A percentile compares a stretch with the other conserved stretches of the same genome.
Evolutionary conservation across 2,329 filamentous ascomycete genomes (phyloP).

Genomic region (Phaeosphaeria sp.): DNA sequence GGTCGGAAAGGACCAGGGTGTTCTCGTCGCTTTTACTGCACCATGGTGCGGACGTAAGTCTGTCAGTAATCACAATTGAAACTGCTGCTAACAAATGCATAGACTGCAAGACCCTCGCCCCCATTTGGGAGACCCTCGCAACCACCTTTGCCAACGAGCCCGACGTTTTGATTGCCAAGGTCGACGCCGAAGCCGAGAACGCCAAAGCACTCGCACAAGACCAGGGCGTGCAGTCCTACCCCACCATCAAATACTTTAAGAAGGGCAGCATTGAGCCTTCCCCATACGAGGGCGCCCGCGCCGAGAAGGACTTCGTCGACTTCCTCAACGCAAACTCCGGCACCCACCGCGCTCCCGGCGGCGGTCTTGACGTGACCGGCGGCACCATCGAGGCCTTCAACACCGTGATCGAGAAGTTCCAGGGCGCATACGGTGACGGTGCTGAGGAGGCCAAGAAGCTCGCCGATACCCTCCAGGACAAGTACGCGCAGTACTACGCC

Average conservation of each 20-base stretch:
- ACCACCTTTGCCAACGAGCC: constrained; percentile 79
- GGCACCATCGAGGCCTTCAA: constrained; percentile 86
- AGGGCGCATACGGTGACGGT: constrained; percentile 67
- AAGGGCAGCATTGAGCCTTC: constrained; percentile 77
- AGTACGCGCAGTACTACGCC: constrained; percentile 93
- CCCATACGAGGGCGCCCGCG: constrained; percentile 77
- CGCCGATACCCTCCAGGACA: constrained; percentile 71
- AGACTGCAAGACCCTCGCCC: constrained; percentile 98
- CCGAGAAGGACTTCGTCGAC: constrained; percentile 75
- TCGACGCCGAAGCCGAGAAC: constrained; percentile 89
- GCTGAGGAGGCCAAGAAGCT: constrained; percentile 75
- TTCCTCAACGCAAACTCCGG: constrained; percentile 91
- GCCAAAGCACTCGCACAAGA: constrained; percentile 78
- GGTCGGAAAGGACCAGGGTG: constrained; percentile 85
- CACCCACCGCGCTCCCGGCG: constrained; percentile 82
- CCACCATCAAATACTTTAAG: constrained; percentile 97
- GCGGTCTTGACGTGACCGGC: constrained; percentile 77
- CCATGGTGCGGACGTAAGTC: constrained; percentile 97
- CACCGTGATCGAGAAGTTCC: constrained; percentile 74
- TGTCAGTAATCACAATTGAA: constrained; percentile 3
- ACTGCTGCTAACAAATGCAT: constrained; percentile 19
- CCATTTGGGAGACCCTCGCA: constrained; percentile 87
- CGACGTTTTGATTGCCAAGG: constrained; percentile 87
- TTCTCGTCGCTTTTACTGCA: constrained; percentile 94
- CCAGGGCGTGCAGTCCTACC: constrained; percentile 84